A percentile compares a stretch with the other conserved stretches of the same genome.
These are phyloP conservation scores for Kodamaea restingae DNA, from an alignment of 805 yeast genomes.

Conservation along the genomic window DNA sequence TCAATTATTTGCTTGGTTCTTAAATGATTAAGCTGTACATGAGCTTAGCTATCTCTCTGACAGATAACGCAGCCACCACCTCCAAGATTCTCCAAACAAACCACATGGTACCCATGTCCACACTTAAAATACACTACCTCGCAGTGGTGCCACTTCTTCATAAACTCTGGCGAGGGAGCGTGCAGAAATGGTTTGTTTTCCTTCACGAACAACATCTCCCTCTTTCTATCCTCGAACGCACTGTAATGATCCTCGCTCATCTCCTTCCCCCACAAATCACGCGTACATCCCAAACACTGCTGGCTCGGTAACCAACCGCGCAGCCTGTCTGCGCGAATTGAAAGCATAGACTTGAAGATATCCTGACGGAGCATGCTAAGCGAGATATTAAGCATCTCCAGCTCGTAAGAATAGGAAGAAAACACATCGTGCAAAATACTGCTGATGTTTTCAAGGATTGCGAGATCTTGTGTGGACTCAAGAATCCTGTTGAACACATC, in stretches of 20 bases:
- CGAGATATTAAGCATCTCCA: constrained; percentile 48
- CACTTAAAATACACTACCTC: constrained; percentile 58
- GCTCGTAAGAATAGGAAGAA: constrained; percentile 61
- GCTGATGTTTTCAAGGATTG: constrained; percentile 51
- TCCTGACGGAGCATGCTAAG: constrained; percentile 54
- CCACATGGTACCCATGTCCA: constrained; percentile 60
- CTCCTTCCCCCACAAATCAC: constrained; percentile 65
- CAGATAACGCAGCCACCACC: constrained; percentile 23
- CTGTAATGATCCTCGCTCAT: constrained; percentile 38
- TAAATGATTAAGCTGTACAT: too few species aligned
- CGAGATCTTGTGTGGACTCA: constrained; percentile 42
- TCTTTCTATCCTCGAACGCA: constrained; percentile 52
- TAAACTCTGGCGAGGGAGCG: too few species aligned
- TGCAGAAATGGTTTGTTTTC: background rate
- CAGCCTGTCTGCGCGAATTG: constrained; percentile 37
- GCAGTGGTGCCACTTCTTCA: constrained; percentile 16
- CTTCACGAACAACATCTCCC: constrained; percentile 6
- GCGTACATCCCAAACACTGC: constrained; percentile 76
- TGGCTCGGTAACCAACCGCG: constrained; percentile 59
- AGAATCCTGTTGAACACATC: constrained; percentile 50
- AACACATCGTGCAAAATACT: constrained; percentile 60
- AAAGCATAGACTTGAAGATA: constrained; percentile 44
- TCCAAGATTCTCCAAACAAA: constrained; percentile 48
- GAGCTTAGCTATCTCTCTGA: too few species aligned
- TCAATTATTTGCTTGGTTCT: background rate